Conservation (phyloP, 2,329 filamentous ascomycete genomes). For the Colletotrichum sp. region DNA sequence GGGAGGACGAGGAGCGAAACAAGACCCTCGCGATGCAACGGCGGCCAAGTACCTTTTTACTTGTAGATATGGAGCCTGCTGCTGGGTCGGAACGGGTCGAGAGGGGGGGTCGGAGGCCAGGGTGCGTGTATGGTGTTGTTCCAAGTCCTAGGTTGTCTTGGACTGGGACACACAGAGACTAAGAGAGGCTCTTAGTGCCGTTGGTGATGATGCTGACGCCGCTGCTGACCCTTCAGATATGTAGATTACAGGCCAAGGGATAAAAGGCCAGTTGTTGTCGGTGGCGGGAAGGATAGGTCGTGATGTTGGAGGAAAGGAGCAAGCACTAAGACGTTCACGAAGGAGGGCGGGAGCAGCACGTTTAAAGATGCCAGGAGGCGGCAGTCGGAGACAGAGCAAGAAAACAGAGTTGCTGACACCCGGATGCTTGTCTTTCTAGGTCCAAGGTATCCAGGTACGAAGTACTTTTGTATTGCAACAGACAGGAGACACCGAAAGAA, state of each 20-base stretch:
- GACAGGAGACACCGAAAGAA: background rate
- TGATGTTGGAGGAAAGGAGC: background rate
- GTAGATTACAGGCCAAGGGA: background rate
- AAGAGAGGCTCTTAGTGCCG: background rate
- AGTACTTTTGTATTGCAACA: background rate
- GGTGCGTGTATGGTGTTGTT: background rate
- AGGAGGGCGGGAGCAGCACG: background rate
- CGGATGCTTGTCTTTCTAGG: background rate
- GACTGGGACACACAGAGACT: background rate
- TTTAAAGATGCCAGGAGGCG: background rate
- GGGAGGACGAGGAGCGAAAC: background rate
- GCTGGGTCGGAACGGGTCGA: conserved; percentile 5
- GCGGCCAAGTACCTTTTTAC: conserved; percentile 8
- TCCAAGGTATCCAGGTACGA: background rate
- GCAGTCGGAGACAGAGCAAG: background rate
- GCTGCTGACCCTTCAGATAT: background rate
- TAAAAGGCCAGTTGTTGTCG: background rate
- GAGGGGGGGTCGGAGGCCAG: background rate
- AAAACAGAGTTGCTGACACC: background rate
- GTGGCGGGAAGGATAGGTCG: background rate
- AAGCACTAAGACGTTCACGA: background rate
- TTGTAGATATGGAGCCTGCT: conserved; percentile 7
- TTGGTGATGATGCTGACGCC: background rate
- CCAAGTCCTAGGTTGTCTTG: background rate
- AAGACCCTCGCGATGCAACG: conserved; percentile 13